phyloP scores from a whole-genome alignment of 257 asterid species.

The Ehretia macrophylla region DNA sequence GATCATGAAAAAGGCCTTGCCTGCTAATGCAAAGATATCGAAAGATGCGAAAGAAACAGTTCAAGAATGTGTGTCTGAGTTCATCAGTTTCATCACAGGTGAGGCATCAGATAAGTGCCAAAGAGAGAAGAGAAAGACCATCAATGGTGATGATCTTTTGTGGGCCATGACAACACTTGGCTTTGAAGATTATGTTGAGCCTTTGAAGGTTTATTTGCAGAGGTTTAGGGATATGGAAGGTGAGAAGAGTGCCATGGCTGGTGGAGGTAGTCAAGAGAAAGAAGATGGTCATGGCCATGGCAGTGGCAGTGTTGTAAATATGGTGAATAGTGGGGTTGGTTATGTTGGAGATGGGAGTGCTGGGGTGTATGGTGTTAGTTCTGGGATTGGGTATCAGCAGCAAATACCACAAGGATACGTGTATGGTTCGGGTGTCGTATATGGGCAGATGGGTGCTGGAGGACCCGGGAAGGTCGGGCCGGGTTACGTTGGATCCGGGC shows the following conservation, averaged over 20 bases:
- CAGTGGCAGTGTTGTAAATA: constrained; percentile 32
- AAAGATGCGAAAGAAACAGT: constrained; percentile 35
- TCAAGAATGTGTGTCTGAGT: constrained; percentile 36
- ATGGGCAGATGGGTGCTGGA: constrained; percentile 16
- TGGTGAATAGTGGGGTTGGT: constrained; percentile 29
- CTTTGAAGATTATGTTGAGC: constrained; percentile 46
- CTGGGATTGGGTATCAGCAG: constrained; percentile 21
- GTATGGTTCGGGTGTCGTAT: constrained; percentile 20
- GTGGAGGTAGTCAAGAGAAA: constrained; percentile 26
- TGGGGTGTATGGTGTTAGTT: constrained; percentile 20
- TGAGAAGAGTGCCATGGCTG: constrained; percentile 51
- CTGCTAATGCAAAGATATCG: constrained; percentile 31
- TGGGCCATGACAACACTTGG: constrained; percentile 54
- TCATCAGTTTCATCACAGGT: constrained; percentile 35
- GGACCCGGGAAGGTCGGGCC: constrained; percentile 35
- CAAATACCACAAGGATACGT: constrained; percentile 27
- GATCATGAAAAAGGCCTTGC: constrained; percentile 30
- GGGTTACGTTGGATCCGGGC: constrained; percentile 30
- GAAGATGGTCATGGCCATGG: constrained; percentile 18
- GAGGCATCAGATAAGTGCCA: constrained; percentile 39
- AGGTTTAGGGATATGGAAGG: constrained; percentile 54
- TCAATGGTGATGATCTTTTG: constrained; percentile 50
- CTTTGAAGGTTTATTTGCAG: constrained; percentile 41
- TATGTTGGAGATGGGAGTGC: constrained; percentile 28
- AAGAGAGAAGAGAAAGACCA: constrained; percentile 36